Conservation (phyloP, 768 basidiomycete genomes). For the Trichaptum fuscoviolaceum region DNA sequence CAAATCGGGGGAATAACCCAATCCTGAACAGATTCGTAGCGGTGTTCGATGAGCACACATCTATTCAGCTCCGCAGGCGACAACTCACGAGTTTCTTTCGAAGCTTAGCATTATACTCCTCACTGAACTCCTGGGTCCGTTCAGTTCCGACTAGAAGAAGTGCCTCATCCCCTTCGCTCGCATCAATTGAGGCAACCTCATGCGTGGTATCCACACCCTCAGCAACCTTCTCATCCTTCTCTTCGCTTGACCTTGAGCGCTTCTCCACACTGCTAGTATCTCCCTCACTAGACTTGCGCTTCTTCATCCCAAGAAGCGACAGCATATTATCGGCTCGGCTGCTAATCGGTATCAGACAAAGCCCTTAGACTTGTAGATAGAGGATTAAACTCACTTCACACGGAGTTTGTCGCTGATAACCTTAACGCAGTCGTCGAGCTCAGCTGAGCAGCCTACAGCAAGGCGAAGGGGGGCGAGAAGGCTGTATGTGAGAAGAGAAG, state of each 20-base stretch:
- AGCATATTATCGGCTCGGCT: neutral
- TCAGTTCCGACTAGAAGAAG: constrained; percentile 53
- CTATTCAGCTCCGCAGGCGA: neutral
- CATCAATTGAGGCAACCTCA: constrained; percentile 27
- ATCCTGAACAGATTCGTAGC: constrained; percentile 32
- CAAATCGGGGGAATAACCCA: constrained; percentile 47
- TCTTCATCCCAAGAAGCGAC: constrained; percentile 8
- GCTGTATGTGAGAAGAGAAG: neutral
- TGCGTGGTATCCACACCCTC: neutral
- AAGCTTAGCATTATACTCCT: constrained; percentile 53
- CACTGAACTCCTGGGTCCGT: constrained; percentile 46
- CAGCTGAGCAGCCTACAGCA: neutral
- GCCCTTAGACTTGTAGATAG: neutral
- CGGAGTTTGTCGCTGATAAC: neutral
- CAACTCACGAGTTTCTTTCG: constrained; percentile 51
- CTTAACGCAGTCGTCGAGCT: neutral
- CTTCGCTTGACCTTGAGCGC: constrained; percentile 9
- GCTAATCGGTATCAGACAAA: neutral
- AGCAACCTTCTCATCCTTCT: constrained; percentile 29
- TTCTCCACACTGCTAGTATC: constrained; percentile 13
- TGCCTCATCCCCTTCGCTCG: constrained; percentile 51
- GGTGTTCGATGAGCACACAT: too few species aligned
- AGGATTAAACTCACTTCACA: neutral
- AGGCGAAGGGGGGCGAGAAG: neutral
- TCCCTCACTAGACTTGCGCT: neutral